Evolutionary conservation across 306 rosid species (phyloP), one percentile per base, ranked within the genome.

Genomic region (Adenanthera pavonina): DNA sequence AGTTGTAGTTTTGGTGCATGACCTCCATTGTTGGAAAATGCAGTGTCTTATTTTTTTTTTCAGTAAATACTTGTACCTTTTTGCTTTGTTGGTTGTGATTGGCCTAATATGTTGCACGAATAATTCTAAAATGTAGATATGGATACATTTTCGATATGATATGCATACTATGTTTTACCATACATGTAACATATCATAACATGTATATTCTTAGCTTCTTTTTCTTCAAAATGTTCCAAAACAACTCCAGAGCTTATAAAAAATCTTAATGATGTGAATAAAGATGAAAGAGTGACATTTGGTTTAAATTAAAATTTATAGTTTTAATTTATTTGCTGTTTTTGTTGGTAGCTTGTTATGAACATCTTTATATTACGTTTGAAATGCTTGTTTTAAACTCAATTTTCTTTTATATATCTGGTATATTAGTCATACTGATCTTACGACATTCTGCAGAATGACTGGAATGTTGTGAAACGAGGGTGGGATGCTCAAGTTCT

Each of bases 401-500:
- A 57, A 57, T 57, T 10, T 20, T 25, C 36, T 59, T 17, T 25
- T 59, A 59, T 25, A 20, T 8, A 3, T 59, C 65, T 25, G 7
- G 16, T 59, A 59, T 10, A 59, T 20, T 10, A 4, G 9, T 25
- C 36, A 59, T 59, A 36, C 10, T 54, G 78, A 40, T 56, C 44
- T 56, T 11, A 14, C 8, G 48, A 11, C 78, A 43, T 80, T 61
- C 67, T 92, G 72, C 92, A 96, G 99, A 96, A 96, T 84, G 99
- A 96, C 72, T 96, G 99, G 99, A 57, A 51, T 20, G 99, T 96
- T 72, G 97, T 96, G 85, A 96, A 96, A 78, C 91, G 99, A 52
- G 99, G 99, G n/a, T 96, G 99, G 99, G 94, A 96, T 88, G 99
- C 99, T 69, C 99, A 96, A 83, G 99, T 96, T 86, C 99, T 96